Conservation (phyloP, 202 grass and related monocot genomes). For the Bolboschoenoplectus hybrid region DNA sequence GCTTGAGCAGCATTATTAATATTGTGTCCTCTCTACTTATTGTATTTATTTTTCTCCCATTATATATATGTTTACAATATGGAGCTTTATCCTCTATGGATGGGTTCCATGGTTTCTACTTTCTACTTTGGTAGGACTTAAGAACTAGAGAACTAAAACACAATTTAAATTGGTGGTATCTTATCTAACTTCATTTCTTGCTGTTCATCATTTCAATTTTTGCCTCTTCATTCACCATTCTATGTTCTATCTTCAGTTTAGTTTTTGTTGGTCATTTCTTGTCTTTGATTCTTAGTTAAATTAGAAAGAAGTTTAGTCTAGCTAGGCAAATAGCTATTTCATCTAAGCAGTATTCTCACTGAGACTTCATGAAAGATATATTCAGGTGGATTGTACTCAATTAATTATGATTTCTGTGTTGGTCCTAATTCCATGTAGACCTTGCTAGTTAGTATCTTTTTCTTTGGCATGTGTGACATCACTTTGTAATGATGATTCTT, state of each 20-base stretch:
- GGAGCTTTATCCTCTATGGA: background rate
- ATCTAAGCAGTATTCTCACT: slow-evolving; percentile 16
- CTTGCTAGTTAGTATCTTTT: background rate
- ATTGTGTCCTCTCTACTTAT: background rate
- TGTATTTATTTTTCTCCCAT: background rate
- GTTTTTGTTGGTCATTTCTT: background rate
- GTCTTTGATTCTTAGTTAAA: background rate
- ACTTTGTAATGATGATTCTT: slow-evolving; percentile 19
- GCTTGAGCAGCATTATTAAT: background rate
- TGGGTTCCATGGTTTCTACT: background rate
- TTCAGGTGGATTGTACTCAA: slow-evolving; percentile 22
- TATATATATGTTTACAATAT: slow-evolving; percentile 1
- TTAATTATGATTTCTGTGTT: slow-evolving; percentile 11
- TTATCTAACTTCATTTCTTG: background rate
- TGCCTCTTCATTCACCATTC: background rate
- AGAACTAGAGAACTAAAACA: background rate
- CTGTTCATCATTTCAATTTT: background rate
- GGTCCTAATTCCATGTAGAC: background rate
- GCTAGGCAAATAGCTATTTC: slow-evolving; percentile 31
- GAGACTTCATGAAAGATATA: slow-evolving; percentile 18
- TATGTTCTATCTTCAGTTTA: background rate
- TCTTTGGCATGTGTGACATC: slow-evolving; percentile 13
- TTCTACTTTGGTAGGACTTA: background rate
- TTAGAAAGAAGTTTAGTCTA: slow-evolving; percentile 8
- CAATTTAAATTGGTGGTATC: background rate